Conservation (phyloP, 306 rosid genomes). For the Casuarina equisetifolia region DNA sequence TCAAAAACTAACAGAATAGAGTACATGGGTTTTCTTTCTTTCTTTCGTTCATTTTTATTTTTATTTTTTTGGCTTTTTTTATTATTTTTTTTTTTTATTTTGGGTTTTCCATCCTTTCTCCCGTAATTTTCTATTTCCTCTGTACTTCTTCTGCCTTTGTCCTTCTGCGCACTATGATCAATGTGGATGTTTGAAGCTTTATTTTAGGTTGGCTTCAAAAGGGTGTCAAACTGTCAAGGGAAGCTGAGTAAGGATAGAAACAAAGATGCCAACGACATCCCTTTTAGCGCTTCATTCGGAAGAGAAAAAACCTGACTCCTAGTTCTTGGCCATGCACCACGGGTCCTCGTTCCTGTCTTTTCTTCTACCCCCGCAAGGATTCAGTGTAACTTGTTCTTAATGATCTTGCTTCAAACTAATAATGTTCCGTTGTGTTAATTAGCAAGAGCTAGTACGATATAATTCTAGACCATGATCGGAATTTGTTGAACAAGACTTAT, state of each 20-base stretch:
- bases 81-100: no score
- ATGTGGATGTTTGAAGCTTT: conserved; percentile 49
- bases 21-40: conserved; percentile 37
- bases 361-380: conserved; percentile 29
- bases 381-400: background rate
- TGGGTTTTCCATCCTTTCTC: background rate
- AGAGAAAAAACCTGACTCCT: conserved; percentile 3
- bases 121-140: background rate
- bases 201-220: conserved; percentile 49
- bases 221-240: conserved; percentile 11
- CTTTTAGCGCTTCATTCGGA: conserved; percentile 14
- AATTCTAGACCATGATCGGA: background rate
- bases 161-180: conserved; percentile 15
- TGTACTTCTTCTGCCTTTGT: background rate
- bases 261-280: conserved; percentile 2
- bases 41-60: conserved; percentile 18
- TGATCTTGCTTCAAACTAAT: conserved; percentile 2
- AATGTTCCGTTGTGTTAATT: conserved; percentile 28
- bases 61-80: conserved; percentile 2
- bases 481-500: conserved; percentile 8
- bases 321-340: conserved; percentile 26
- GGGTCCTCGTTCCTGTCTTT: conserved; percentile 22
- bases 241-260: conserved; percentile 13
- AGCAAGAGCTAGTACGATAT: conserved; percentile 15
- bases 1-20: conserved; percentile 58